Evolutionary conservation across 257 asterid species (phyloP).

Genomic region (Plantago ovata): DNA sequence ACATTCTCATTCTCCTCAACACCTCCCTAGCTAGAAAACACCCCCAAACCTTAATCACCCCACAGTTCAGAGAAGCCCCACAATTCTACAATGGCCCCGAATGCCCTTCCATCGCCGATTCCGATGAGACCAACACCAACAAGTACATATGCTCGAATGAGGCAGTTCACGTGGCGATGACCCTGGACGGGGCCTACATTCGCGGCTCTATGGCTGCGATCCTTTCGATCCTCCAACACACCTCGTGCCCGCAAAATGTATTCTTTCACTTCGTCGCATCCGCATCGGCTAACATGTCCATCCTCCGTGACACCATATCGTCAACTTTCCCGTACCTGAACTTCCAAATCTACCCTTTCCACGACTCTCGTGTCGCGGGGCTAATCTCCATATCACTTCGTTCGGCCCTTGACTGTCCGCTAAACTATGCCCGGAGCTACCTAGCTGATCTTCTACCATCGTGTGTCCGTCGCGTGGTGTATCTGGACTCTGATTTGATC

Average conservation of each 20-base stretch:
- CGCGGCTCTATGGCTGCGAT: slow-evolving; percentile 71
- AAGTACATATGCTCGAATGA: slow-evolving; percentile 29
- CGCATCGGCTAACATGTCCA: slow-evolving; percentile 16
- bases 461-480: slow-evolving; percentile 28
- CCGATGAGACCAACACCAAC: neutral
- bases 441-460: slow-evolving; percentile 28
- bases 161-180: slow-evolving; percentile 61
- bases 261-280: slow-evolving; percentile 46
- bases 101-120: slow-evolving; percentile 27
- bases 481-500: slow-evolving; percentile 34
- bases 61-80: slow-evolving; percentile 51
- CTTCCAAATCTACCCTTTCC: slow-evolving; percentile 27
- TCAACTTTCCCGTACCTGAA: slow-evolving; percentile 33
- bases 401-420: slow-evolving; percentile 41
- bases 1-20: slow-evolving; percentile 10
- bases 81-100: slow-evolving; percentile 49
- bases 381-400: slow-evolving; percentile 41
- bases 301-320: slow-evolving; percentile 16
- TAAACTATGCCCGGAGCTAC: slow-evolving; percentile 43
- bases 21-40: slow-evolving; percentile 7
- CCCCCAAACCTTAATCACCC: slow-evolving; percentile 5
- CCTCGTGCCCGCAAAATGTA: slow-evolving; percentile 51
- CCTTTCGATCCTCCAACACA: slow-evolving; percentile 49
- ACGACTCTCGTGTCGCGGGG: slow-evolving; percentile 26
- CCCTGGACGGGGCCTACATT: slow-evolving; percentile 49